phyloP scores from a whole-genome alignment of 2,329 filamentous ascomycete species.

The Pseudocercospora fijiensis region DNA sequence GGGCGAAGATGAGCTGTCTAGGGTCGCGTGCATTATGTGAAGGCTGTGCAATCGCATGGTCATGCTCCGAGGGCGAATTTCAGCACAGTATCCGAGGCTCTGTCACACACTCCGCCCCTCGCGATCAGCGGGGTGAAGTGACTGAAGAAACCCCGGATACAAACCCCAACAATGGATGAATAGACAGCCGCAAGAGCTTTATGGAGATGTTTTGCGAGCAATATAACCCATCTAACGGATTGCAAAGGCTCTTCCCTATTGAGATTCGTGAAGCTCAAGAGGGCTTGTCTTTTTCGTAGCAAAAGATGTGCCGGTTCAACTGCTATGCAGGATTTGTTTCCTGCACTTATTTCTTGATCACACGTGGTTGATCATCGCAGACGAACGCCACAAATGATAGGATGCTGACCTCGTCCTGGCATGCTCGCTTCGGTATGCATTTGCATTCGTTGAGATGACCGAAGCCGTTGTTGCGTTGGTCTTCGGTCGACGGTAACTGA shows the following conservation, averaged over 20 bases:
- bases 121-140: too few species aligned
- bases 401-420: background rate
- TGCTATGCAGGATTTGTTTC: background rate
- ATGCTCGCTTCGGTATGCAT: background rate
- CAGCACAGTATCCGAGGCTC: too few species aligned
- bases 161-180: background rate
- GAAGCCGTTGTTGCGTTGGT: background rate
- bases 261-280: too few species aligned
- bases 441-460: background rate
- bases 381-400: background rate
- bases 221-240: too few species aligned
- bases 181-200: background rate
- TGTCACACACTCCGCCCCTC: too few species aligned
- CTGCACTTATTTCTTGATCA: background rate
- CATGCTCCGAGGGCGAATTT: background rate
- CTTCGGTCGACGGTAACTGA: background rate
- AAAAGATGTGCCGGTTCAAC: too few species aligned
- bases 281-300: too few species aligned
- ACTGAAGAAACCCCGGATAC: too few species aligned
- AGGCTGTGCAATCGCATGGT: background rate
- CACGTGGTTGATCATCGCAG: background rate
- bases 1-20: background rate
- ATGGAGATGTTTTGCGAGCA: background rate
- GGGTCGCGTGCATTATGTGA: background rate
- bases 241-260: too few species aligned